A percentile compares a stretch with the other conserved stretches of the same genome.
Evolutionary conservation across 495 filamentous ascomycete genomes (phyloP).

Genomic region (Aspergillus conjunctus): DNA sequence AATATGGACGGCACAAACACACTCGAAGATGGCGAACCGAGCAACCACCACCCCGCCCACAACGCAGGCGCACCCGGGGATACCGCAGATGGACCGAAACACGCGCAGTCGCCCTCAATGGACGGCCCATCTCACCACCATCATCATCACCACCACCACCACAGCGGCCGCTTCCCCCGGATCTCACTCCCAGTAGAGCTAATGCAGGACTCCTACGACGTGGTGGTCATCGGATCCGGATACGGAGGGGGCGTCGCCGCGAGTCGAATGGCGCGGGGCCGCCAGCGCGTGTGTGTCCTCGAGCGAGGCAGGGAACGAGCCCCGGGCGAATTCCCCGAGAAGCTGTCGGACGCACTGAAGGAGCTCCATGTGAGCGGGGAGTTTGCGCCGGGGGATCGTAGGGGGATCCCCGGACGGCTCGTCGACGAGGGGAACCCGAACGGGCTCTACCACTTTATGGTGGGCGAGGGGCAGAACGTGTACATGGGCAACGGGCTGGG

Average conservation of each 20-base stretch:
- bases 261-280: conserved; percentile 7
- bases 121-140: not conserved
- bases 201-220: conserved; percentile 7
- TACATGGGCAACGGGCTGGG: conserved; percentile 11
- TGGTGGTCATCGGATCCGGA: conserved; percentile 4
- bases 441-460: conserved; percentile 5
- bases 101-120: too few relatives aligned
- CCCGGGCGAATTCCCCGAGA: conserved; percentile 8
- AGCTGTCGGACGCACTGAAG: not conserved
- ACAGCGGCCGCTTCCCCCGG: conserved; percentile 9
- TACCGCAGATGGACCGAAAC: too few relatives aligned
- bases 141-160: too few relatives aligned
- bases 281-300: conserved; percentile 3
- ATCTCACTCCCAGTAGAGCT: conserved; percentile 3
- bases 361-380: conserved; percentile 8
- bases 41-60: too few relatives aligned
- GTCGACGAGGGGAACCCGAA: conserved; percentile 5
- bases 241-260: conserved; percentile 10
- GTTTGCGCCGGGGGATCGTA: conserved; percentile 2
- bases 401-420: not conserved
- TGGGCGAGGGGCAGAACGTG: conserved; percentile 11
- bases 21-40: too few relatives aligned
- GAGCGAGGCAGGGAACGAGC: conserved; percentile 3
- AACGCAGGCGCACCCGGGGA: too few relatives aligned
- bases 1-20: too few relatives aligned